Conservation (phyloP, 139 green algal species). For the Chlorokybus atmophyticus region DNA sequence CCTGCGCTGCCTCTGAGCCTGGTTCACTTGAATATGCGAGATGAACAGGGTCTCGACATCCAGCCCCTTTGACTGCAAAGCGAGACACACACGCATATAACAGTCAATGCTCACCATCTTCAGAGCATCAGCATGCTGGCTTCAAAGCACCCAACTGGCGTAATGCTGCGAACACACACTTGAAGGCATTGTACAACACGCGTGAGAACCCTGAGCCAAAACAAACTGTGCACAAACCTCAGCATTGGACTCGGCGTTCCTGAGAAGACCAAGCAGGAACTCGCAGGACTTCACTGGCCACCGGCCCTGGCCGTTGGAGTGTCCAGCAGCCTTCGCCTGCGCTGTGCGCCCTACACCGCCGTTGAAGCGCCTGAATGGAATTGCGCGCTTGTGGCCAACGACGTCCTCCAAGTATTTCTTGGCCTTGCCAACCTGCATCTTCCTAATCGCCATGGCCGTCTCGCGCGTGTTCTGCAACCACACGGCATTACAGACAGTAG, state of each 20-base stretch:
- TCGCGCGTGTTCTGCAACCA: slow-evolving; percentile 97
- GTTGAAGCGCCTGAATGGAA: slow-evolving; percentile 91
- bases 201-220: too few species aligned
- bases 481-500: too few species aligned
- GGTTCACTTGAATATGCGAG: slow-evolving; percentile 94
- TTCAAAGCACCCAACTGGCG: too few species aligned
- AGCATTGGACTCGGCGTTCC: slow-evolving; percentile 96
- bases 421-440: slow-evolving; percentile 73
- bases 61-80: slow-evolving; percentile 79
- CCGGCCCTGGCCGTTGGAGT: slow-evolving; percentile 73
- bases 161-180: too few species aligned
- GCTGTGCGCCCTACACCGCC: slow-evolving; percentile 64
- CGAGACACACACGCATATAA: too few species aligned
- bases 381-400: slow-evolving; percentile 75
- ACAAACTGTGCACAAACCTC: too few species aligned
- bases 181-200: too few species aligned
- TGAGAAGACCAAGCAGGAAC: slow-evolving; percentile 91
- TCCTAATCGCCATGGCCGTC: slow-evolving; percentile 64
- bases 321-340: slow-evolving; percentile 68
- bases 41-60: slow-evolving; percentile 82
- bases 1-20: slow-evolving; percentile 81
- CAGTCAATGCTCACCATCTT: too few species aligned
- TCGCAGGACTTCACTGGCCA: slow-evolving; percentile 92
- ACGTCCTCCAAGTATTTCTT: slow-evolving; percentile 94
- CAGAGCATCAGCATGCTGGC: too few species aligned